A percentile compares a stretch with the other conserved stretches of the same genome.
Conservation (phyloP, 192 early-diverging fungal species). For the Dimargaris verticillata region DNA sequence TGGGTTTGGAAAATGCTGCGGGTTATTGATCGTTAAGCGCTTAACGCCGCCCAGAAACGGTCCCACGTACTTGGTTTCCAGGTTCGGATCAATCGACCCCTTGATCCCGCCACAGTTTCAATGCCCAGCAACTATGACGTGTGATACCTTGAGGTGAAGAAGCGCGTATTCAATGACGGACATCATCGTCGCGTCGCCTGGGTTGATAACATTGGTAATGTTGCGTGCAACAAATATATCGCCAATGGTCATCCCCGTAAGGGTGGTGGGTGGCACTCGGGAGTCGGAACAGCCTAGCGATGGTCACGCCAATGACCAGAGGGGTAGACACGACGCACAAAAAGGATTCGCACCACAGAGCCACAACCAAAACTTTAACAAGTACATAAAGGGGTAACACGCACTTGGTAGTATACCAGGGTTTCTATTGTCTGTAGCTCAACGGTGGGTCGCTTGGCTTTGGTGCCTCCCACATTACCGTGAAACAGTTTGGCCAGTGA, state of each 20-base stretch:
- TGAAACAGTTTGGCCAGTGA: not conserved
- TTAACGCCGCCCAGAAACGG: not conserved
- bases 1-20: not conserved
- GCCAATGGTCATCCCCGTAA: slow-evolving; percentile 23
- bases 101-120: slow-evolving; percentile 42
- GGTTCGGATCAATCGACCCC: slow-evolving; percentile 25
- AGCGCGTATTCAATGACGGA: slow-evolving; percentile 78
- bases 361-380: not conserved
- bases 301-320: not conserved
- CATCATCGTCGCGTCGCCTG: slow-evolving; percentile 52
- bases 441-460: not conserved
- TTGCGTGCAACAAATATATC: slow-evolving; percentile 84
- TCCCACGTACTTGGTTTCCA: slow-evolving; percentile 20
- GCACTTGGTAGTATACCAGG: not conserved
- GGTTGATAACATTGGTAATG: slow-evolving; percentile 67
- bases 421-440: not conserved
- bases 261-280: not conserved
- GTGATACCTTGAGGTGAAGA: slow-evolving; percentile 62
- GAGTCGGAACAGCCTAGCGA: slow-evolving; percentile 5
- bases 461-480: not conserved
- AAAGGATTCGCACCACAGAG: not conserved
- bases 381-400: not conserved
- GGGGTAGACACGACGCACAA: not conserved
- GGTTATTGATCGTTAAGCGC: not conserved
- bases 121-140: slow-evolving; percentile 56